Evolutionary conservation across 768 basidiomycete genomes (phyloP), one percentile per base, ranked within the genome.

Genomic region (Podaxis rugospora): DNA sequence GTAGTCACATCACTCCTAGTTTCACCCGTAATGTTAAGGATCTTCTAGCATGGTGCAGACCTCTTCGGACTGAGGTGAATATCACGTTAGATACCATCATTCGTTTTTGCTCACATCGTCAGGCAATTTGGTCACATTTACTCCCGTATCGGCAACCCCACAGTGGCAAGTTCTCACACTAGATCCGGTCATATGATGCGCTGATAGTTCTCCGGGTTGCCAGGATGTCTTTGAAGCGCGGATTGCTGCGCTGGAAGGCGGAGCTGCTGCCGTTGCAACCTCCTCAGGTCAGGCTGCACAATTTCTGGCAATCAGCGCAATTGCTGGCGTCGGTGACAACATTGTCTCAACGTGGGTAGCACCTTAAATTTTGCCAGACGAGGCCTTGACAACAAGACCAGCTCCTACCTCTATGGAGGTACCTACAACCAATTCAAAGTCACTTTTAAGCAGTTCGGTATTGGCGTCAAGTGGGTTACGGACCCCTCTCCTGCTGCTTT

Each of bases 151-250:
- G 82, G 82, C 21, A 90, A 89, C 68, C 86, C 87, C 14, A 87
- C 86, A 1, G 80, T 84, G 37, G 85, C 85, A 69, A 36, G 82
- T 77, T 23, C 25, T 18, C 23, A 39, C 35, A 4, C 21, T 18
- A 16, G 40, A 27, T 25, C 47, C 16, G 55, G 36, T 13, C 36
- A 57, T 63, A 37, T 52, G 58, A 50, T 37, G 42, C 28, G 16
- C 40, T 53, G 55, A 44, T 57, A 21, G 21, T 28, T 37, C 39
- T 49, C 10, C 51, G 25, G 21, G 27, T 35, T 42, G 46, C 9
- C 64, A 89, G 88, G 87, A 86, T 58, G 87, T 92, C 0, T 91
- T 93, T 64, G 92, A 93, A 71, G 80, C 86, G 59, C 84, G 91
- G 5, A 86, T 92, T 27, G 86, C 89, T 3, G 88, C 88, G 0